Evolutionary conservation across 2,329 filamentous ascomycete genomes (phyloP).

Genomic region (Fusarium praegraminearum): DNA sequence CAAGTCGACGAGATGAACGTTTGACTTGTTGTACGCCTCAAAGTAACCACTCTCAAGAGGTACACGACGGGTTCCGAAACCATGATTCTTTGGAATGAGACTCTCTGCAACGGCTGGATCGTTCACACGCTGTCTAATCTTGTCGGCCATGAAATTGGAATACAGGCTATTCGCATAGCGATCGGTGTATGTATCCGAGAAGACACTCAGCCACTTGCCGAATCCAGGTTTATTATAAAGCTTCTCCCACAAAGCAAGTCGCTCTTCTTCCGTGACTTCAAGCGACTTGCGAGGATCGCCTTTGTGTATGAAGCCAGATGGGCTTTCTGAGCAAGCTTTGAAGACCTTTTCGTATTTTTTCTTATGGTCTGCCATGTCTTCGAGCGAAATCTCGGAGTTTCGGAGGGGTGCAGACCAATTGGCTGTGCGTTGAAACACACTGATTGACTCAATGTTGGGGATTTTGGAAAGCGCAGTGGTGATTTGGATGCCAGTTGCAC

Average conservation of each 20-base stretch:
- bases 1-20: conserved; percentile 32
- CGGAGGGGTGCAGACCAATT: conserved; percentile 45
- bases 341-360: conserved; percentile 32
- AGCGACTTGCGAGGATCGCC: conserved; percentile 31
- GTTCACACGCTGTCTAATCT: conserved; percentile 25
- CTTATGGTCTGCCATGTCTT: conserved; percentile 28
- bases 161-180: conserved; percentile 30
- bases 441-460: conserved; percentile 51
- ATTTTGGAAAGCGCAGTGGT: conserved; percentile 39
- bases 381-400: conserved; percentile 26
- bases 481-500: conserved; percentile 37
- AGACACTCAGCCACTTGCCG: conserved; percentile 34
- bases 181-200: conserved; percentile 36
- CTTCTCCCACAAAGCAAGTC: conserved; percentile 26
- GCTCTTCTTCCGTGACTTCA: conserved; percentile 22
- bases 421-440: conserved; percentile 49
- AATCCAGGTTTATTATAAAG: conserved; percentile 27
- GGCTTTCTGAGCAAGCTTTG: conserved; percentile 14
- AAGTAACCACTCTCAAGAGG: conserved; percentile 41
- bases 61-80: conserved; percentile 27
- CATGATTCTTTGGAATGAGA: conserved; percentile 31
- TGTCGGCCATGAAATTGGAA: conserved; percentile 31
- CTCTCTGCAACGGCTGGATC: conserved; percentile 23
- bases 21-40: conserved; percentile 29
- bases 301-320: conserved; percentile 33